Base-by-base conservation (phyloP, 805 yeast species). In the Ogataea siamensis region DNA sequence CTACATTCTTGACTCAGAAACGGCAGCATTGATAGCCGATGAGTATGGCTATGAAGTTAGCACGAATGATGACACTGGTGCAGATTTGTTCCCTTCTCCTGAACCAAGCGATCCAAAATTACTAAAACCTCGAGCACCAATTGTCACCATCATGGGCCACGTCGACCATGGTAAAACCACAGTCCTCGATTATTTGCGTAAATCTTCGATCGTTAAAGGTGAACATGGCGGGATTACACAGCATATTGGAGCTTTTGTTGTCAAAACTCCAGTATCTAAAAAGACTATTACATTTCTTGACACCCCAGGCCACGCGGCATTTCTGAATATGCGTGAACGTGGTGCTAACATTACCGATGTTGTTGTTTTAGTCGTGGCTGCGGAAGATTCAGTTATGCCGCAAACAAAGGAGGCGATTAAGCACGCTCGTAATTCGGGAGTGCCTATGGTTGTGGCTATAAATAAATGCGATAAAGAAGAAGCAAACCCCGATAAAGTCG, bases 161-260 rank as follows among this genome's bases (percentile, higher is more conserved):
- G 99, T 93, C 20, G 99, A 93, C 62, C 99, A 93, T 57, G 99
- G 99, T 2, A 93, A 93, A 59, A 93, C 99, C 2, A 91, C 99
- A 0, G 81, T 93, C 43, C 71, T 93, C 39, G 99, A 93, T 60
- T 77, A 79, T 54, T 66, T 93, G 52, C 71, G 98, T 30, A 87
- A 86, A 49, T 83, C 96, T 0, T 77, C 89, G 0, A 78, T 93
- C 6, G 98, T 83, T 0, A 76, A 78, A 20, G 74, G 80, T 28
- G 99, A 93, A 58, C 85, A 80, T 59, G 99, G 99, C 38, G 98
- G 99, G 13, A 93, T 93, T 35, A 93, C 99, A 0, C 99, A 93
- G 60, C 97, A 88, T 58, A 93, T 93, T 40, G 99, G 99, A 60
- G 98, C 99, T 0, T 93, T 93, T 53, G 82, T 91, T 11, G 93